These are phyloP conservation scores for Rutstroemia sp. DNA, from an alignment of 2,329 filamentous ascomycete species.

Conservation along the genomic window DNA sequence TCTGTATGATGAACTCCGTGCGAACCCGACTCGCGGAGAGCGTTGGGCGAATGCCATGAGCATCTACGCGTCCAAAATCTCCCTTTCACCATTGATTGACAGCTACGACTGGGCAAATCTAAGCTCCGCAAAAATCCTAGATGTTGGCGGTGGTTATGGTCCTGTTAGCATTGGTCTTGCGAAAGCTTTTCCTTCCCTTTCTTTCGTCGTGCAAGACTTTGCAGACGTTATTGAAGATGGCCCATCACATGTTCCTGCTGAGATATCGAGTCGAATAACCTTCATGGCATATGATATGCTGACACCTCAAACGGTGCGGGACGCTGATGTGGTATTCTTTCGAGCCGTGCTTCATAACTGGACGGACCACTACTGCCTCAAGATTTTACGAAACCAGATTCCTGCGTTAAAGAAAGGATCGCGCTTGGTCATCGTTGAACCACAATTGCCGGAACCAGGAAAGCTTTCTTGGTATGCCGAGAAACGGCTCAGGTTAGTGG, in stretches of 20 bases:
- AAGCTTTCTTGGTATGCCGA: background rate
- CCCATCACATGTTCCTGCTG: background rate
- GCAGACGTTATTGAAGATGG: slow-evolving; percentile 33
- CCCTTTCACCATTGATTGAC: slow-evolving; percentile 43
- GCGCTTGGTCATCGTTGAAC: background rate
- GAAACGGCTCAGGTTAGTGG: background rate
- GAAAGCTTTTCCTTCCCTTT: slow-evolving; percentile 40
- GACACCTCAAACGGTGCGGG: background rate
- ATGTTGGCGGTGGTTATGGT: slow-evolving; percentile 53
- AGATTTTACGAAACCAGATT: slow-evolving; percentile 2
- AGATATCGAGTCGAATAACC: background rate
- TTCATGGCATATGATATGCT: slow-evolving; percentile 8
- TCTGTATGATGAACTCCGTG: background rate
- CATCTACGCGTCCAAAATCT: slow-evolving; percentile 46
- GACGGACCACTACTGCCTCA: slow-evolving; percentile 3
- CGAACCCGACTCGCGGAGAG: slow-evolving; percentile 31
- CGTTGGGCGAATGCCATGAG: slow-evolving; percentile 50
- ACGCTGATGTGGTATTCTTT: background rate
- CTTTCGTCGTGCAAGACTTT: slow-evolving; percentile 51
- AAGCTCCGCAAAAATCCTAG: slow-evolving; percentile 45
- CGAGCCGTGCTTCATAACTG: slow-evolving; percentile 5
- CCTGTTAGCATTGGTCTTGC: slow-evolving; percentile 50
- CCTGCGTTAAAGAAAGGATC: slow-evolving; percentile 1
- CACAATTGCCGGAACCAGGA: background rate
- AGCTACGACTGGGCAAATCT: slow-evolving; percentile 47